Conservation (phyloP, 2,329 filamentous ascomycete species). For the Aspergillus calidoustus region DNA sequence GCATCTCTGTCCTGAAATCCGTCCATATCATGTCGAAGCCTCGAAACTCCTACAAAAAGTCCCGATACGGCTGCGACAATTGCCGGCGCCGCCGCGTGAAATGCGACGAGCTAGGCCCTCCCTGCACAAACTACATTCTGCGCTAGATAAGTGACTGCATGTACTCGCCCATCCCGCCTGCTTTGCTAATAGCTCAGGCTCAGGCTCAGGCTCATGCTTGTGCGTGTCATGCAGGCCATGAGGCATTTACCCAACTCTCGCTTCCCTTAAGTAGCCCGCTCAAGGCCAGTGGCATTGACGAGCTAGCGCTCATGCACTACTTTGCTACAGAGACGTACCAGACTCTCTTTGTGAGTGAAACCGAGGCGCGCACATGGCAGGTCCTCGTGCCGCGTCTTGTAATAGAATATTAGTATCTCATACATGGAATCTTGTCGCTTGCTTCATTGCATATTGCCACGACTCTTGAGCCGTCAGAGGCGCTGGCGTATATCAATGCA, state of each 20-base stretch:
- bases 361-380: constrained; percentile 37
- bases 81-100: constrained; percentile 24
- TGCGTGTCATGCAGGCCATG: not conserved
- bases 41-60: constrained; percentile 29
- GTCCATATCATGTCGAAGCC: constrained; percentile 5
- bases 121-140: constrained; percentile 35
- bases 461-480: constrained; percentile 16
- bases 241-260: not conserved
- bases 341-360: constrained; percentile 37
- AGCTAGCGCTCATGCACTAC: constrained; percentile 56
- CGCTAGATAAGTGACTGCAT: constrained; percentile 32
- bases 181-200: not conserved
- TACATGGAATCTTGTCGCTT: constrained; percentile 43
- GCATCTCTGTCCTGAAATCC: not conserved
- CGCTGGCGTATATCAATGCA: constrained; percentile 29
- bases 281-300: constrained; percentile 26
- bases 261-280: not conserved
- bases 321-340: constrained; percentile 52
- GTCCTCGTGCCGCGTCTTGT: constrained; percentile 39
- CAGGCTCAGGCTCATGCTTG: not conserved
- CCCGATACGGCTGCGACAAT: constrained; percentile 31
- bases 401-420: constrained; percentile 39
- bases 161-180: constrained; percentile 24
- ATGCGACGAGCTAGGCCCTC: constrained; percentile 39
- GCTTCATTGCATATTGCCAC: constrained; percentile 43